These are phyloP conservation scores for Botryotinia convoluta DNA, from an alignment of 2,329 filamentous ascomycete species.

Conservation along the genomic window DNA sequence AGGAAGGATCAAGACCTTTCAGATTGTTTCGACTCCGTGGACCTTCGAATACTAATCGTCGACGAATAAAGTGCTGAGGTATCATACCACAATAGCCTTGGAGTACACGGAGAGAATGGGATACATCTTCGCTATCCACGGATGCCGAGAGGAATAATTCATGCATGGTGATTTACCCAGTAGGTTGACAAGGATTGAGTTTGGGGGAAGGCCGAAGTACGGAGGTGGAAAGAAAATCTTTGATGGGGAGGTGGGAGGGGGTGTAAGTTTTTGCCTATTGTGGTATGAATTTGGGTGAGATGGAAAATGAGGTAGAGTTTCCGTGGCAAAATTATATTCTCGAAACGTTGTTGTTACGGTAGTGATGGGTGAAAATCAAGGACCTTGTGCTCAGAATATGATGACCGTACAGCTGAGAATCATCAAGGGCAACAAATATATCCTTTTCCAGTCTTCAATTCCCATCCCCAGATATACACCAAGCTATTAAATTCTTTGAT, in stretches of 20 bases:
- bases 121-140: slow-evolving; percentile 50
- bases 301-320: neutral
- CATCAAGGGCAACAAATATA: neutral
- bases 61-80: slow-evolving; percentile 49
- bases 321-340: neutral
- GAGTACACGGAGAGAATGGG: slow-evolving; percentile 51
- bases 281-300: neutral
- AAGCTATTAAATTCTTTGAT: neutral
- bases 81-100: slow-evolving; percentile 57
- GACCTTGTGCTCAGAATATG: neutral
- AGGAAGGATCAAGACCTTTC: slow-evolving; percentile 29
- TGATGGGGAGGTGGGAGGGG: neutral
- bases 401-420: neutral
- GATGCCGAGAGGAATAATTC: slow-evolving; percentile 58
- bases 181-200: slow-evolving; percentile 7
- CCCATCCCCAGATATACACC: too few relatives aligned
- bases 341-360: neutral
- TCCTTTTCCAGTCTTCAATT: neutral
- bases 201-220: slow-evolving; percentile 12
- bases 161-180: slow-evolving; percentile 46
- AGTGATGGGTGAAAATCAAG: neutral
- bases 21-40: slow-evolving; percentile 42
- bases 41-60: slow-evolving; percentile 52
- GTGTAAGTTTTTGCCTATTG: slow-evolving; percentile 10
- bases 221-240: neutral